phyloP scores from a whole-genome alignment of 495 filamentous ascomycete genomes.

The Penicillium arizonense region DNA sequence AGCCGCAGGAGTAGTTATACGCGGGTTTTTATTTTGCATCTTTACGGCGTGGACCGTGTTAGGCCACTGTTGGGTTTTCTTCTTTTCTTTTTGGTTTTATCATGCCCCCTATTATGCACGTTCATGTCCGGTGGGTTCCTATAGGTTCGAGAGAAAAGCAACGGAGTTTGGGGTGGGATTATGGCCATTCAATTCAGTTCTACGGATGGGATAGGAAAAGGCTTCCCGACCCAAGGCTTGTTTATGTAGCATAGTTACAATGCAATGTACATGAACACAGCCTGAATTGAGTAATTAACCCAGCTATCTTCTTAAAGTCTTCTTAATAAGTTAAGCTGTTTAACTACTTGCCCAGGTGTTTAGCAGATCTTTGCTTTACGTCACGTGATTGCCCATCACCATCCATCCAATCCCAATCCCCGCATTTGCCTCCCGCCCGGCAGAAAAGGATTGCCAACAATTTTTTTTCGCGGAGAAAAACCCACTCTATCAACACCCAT shows the following conservation, averaged over 20 bases:
- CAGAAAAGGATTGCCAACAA: constrained; percentile 32
- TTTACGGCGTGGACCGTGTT: constrained; percentile 21
- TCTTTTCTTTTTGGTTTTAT: constrained; percentile 13
- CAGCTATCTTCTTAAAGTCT: neutral
- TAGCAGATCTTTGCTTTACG: neutral
- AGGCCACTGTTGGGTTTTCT: constrained; percentile 6
- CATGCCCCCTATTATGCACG: constrained; percentile 22
- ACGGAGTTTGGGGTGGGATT: constrained; percentile 27
- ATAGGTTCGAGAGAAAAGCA: constrained; percentile 23
- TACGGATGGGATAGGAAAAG: constrained; percentile 18
- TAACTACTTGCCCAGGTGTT: no score
- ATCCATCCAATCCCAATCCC: constrained; percentile 24
- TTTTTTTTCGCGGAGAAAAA: constrained; percentile 31
- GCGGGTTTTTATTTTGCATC: constrained; percentile 18
- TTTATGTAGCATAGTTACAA: constrained; percentile 33
- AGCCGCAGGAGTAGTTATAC: constrained; percentile 15
- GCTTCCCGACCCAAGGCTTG: constrained; percentile 13
- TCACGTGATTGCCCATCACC: constrained; percentile 17
- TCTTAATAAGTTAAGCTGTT: no score
- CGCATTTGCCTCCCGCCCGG: constrained; percentile 37
- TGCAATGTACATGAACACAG: constrained; percentile 22
- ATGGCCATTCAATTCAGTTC: constrained; percentile 16
- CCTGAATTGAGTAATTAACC: neutral
- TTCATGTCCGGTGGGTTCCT: constrained; percentile 25
- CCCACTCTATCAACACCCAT: constrained; percentile 23